Percentiles rank a stretch among this genome's conserved stretches.
Conservation (phyloP, 1,139 yeast species). For the Saccharomyces hybrid region DNA sequence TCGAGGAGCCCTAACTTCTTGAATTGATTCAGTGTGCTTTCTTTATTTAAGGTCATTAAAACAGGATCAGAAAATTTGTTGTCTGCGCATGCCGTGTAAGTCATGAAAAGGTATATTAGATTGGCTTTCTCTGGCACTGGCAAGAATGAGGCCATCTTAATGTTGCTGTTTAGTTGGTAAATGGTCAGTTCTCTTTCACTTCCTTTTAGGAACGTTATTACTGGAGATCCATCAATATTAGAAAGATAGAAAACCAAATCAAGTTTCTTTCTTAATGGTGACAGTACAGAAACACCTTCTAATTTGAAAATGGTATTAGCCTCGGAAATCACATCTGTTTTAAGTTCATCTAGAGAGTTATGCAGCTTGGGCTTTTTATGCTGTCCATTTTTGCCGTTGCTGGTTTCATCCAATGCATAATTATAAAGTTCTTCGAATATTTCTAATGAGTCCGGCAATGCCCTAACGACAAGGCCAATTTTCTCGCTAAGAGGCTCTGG, state of each 20-base stretch:
- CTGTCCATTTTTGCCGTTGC: conserved; percentile 16
- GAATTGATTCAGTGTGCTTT: conserved; percentile 29
- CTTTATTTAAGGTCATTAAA: conserved; percentile 38
- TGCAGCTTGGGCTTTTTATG: conserved; percentile 4
- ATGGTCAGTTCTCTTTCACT: conserved; percentile 30
- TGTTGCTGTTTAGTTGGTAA: conserved; percentile 34
- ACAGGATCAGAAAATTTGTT: conserved; percentile 35
- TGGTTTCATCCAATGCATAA: conserved; percentile 8
- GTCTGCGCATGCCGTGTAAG: conserved; percentile 31
- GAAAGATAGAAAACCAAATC: conserved; percentile 28
- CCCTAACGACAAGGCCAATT: conserved; percentile 18
- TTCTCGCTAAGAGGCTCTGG: conserved; percentile 21
- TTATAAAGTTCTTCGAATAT: conserved; percentile 23
- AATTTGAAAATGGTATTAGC: conserved; percentile 39
- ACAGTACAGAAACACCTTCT: conserved; percentile 42
- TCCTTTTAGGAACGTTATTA: conserved; percentile 37
- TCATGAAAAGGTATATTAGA: conserved; percentile 35
- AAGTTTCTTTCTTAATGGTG: conserved; percentile 45
- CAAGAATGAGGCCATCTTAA: conserved; percentile 39
- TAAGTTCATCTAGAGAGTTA: neutral
- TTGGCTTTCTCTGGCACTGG: conserved; percentile 44
- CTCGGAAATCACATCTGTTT: conserved; percentile 22
- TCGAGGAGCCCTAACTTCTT: conserved; percentile 20
- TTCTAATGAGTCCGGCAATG: conserved; percentile 17
- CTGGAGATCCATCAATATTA: conserved; percentile 29